These are phyloP conservation scores for Dinochytrium kinnereticum DNA, from an alignment of 371 early-diverging fungal genomes.

Conservation along the genomic window DNA sequence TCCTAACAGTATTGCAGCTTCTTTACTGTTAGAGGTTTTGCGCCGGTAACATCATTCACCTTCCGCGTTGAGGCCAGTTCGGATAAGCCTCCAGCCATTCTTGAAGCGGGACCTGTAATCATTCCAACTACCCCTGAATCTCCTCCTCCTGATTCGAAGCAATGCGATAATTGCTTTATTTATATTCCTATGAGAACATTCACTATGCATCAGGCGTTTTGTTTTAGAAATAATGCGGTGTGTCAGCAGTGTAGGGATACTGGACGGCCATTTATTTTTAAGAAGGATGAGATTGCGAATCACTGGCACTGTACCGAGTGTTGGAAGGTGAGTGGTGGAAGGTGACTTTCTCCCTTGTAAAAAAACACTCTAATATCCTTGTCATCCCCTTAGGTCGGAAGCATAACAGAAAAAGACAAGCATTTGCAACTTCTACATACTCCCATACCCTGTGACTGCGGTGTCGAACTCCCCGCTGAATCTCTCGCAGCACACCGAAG, in stretches of 20 bases:
- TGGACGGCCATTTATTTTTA: conserved; percentile 56
- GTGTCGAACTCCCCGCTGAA: conserved; percentile 48
- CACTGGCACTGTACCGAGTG: conserved; percentile 89
- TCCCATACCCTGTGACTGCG: conserved; percentile 67
- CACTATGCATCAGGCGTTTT: conserved; percentile 75
- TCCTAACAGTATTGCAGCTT: conserved; percentile 11
- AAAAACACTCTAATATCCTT: too few species aligned
- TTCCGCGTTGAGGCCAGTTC: conserved; percentile 17
- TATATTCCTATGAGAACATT: conserved; percentile 63
- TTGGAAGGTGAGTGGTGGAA: conserved; percentile 49
- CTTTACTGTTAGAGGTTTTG: conserved; percentile 57
- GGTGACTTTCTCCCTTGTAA: too few species aligned
- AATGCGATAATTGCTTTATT: conserved; percentile 75
- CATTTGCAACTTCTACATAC: conserved; percentile 71
- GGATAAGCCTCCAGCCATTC: neutral
- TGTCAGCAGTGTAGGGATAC: conserved; percentile 67
- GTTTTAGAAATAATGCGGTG: conserved; percentile 75
- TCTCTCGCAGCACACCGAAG: conserved; percentile 72
- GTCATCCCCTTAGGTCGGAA: conserved; percentile 54
- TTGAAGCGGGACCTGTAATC: conserved; percentile 10
- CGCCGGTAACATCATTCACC: conserved; percentile 40
- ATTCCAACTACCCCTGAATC: conserved; percentile 4
- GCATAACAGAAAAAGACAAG: conserved; percentile 60
- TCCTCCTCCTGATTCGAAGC: conserved; percentile 48
- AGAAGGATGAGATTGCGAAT: conserved; percentile 62